Conservation (phyloP, 2,329 filamentous ascomycete genomes). For the Pseudogymnoascus sp. region DNA sequence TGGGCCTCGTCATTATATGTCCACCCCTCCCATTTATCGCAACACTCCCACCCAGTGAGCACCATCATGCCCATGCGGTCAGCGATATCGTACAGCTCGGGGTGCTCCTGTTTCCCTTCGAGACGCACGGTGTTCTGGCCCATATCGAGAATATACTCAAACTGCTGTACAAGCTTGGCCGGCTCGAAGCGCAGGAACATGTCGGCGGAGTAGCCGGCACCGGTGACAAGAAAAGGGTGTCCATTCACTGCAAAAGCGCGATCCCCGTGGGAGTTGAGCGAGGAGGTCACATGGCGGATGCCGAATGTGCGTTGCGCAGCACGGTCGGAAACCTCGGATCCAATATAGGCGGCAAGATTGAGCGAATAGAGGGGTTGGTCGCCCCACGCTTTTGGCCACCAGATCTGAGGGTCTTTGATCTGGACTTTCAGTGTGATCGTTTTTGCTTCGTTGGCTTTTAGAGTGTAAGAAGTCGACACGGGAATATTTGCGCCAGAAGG, state of each 20-base stretch:
- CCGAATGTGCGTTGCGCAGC: constrained; percentile 37
- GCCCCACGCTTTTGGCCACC: constrained; percentile 56
- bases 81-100: constrained; percentile 49
- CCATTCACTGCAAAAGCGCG: constrained; percentile 48
- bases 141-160: constrained; percentile 48
- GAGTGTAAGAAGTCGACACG: constrained; percentile 29
- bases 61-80: constrained; percentile 53
- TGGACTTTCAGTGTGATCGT: constrained; percentile 33
- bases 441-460: constrained; percentile 33
- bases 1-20: constrained; percentile 46
- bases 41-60: constrained; percentile 57
- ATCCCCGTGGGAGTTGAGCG: constrained; percentile 44
- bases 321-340: constrained; percentile 22
- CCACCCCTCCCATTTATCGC: constrained; percentile 61
- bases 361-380: constrained; percentile 41
- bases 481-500: constrained; percentile 16
- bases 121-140: constrained; percentile 55
- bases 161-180: constrained; percentile 39
- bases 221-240: constrained; percentile 49
- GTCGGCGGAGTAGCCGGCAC: constrained; percentile 51
- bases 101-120: constrained; percentile 57
- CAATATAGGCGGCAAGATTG: constrained; percentile 7
- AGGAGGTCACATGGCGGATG: constrained; percentile 44
- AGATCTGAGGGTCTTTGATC: constrained; percentile 41
- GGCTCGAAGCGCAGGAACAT: constrained; percentile 51